Percentiles rank a stretch among this genome's conserved stretches.
Conservation (phyloP, 495 filamentous ascomycete species). For the Jackrogersella multiformis region DNA sequence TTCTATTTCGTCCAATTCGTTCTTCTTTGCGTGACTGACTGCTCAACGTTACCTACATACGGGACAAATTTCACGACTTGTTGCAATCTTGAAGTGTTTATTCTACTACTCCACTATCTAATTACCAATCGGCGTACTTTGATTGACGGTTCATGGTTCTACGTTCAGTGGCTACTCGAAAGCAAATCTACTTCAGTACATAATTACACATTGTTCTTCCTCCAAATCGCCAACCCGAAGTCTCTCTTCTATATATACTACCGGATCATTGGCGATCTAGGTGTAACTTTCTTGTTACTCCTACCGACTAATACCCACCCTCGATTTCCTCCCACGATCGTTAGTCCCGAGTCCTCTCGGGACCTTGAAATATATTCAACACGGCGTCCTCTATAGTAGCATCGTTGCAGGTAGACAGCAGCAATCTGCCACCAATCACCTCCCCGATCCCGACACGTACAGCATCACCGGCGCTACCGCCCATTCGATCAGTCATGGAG, state of each 20-base stretch:
- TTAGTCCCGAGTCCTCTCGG: conserved; percentile 41
- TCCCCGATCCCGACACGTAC: conserved; percentile 36
- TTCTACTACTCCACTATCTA: conserved; percentile 25
- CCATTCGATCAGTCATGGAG: conserved; percentile 51
- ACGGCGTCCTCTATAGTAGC: conserved; percentile 40
- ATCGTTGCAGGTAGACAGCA: conserved; percentile 30
- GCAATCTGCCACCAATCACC: conserved; percentile 35
- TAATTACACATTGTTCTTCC: conserved; percentile 6
- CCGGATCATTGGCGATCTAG: conserved; percentile 16
- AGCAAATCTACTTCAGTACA: conserved; percentile 12
- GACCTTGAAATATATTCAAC: conserved; percentile 33
- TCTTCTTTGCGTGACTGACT: conserved; percentile 5
- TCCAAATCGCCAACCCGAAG: conserved; percentile 9
- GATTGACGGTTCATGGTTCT: conserved; percentile 24
- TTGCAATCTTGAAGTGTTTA: conserved; percentile 3
- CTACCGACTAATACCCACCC: conserved; percentile 11
- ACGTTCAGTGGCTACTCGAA: conserved; percentile 18
- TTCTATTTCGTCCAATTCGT: conserved; percentile 11
- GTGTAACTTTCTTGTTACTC: conserved; percentile 7
- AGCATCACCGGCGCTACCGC: conserved; percentile 35
- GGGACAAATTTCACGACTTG: conserved; percentile 18
- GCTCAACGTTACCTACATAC: conserved; percentile 11
- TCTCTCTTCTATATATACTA: conserved; percentile 1
- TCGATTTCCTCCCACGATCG: conserved; percentile 21
- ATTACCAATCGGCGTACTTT: conserved; percentile 35